Base-by-base conservation (phyloP, 2,329 filamentous ascomycete genomes). In the Monosporascus sp. region DNA sequence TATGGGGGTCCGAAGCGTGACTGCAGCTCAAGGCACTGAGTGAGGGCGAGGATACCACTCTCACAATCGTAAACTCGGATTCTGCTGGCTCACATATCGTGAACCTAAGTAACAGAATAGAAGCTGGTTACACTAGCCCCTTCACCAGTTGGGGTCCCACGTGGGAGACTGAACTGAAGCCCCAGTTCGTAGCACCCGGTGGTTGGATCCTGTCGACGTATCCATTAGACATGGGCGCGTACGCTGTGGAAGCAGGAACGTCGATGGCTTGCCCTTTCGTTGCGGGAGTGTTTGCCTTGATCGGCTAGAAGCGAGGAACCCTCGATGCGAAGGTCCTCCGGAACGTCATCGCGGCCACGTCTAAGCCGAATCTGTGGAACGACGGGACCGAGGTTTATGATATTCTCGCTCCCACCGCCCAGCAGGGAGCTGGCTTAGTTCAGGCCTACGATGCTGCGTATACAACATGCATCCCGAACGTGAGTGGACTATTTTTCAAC, bases 251-350 rank as follows among this genome's bases (percentile, higher is more conserved):
- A 17, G 74, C 72, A 28, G 79, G 79, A n/a, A 82, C 79, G 1
- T 79, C 76, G 3, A 81, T 82, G 78, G 73, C 78, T 7, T 73
- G 72, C 53, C 78, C 78, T 4, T 66, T 77, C 26, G 70, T 71
- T 6, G 76, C 77, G 20, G 73, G 68, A 44, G 65, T 69, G 48
- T 63, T 64, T 35, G 68, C 64, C 8, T 63, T 71, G 22, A 58
- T 69, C 28, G 60, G 57, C 4, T 60, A 68, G 45, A 62, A 59
- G 37, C 59, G 65, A 17, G 65, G 67, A 18, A 64, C 57, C 7
- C 50, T 59, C 37, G 60, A 57, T 26, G 62, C 58, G 44, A 55
- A 51, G 48, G 58, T 55, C 6, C 56, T 69, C 9, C 58, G 59
- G n/a, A 55, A 41, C 8, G 50, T 61, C 24, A 61, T 71, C 26